Evolutionary conservation across 2,329 filamentous ascomycete genomes (phyloP), one percentile per base, ranked within the genome.

Genomic region (Xylariaceae sp.): DNA sequence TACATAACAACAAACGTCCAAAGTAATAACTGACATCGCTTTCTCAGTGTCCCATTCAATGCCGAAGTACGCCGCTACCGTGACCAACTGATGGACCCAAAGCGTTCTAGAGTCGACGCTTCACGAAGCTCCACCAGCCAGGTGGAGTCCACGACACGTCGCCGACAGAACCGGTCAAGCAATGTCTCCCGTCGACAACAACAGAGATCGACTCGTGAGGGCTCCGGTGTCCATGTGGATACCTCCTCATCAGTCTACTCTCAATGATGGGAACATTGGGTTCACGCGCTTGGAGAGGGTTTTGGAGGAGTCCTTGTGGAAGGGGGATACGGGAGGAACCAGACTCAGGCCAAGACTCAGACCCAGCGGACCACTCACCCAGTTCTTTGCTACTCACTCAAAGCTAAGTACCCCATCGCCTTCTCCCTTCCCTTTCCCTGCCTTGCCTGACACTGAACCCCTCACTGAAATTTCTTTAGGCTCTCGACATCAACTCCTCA

Each of bases 131-230:
- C 23, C 22, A 20, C 39, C 6, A 41, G 12, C 27, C 23, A n/a
- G 3, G 39, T 14, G 20, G 23, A 7, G 17, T n/a, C n/a, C 14
- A 2, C 23, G 16, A 27, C 23, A 21, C 39, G 39, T 33, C 39
- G 39, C n/a, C 39, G 39, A 6, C 23, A 41, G 23, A 33, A 41
- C 22, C 39, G 39, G 19, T 32, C 39, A 22, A 38, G 37, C 16
- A 37, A 37, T 22, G 21, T 16, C 21, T 5, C 19, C n/a, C 37
- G 37, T 38, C 20, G 19, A 21, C 23, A 22, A 14, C 19, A 38
- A 22, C 3, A 22, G 4, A 38, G 37, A 38, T 38, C 19, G 7
- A 38, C 21, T 16, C 10, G 19, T 23, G n/a, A n/a, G n/a, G 14
- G 22, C 33, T 16, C 19, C 16, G 20, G n/a, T 7, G 22, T 16